A percentile compares a stretch with the other conserved stretches of the same genome.
phyloP scores from a whole-genome alignment of 768 basidiomycete species.

The Mycena maculata region DNA sequence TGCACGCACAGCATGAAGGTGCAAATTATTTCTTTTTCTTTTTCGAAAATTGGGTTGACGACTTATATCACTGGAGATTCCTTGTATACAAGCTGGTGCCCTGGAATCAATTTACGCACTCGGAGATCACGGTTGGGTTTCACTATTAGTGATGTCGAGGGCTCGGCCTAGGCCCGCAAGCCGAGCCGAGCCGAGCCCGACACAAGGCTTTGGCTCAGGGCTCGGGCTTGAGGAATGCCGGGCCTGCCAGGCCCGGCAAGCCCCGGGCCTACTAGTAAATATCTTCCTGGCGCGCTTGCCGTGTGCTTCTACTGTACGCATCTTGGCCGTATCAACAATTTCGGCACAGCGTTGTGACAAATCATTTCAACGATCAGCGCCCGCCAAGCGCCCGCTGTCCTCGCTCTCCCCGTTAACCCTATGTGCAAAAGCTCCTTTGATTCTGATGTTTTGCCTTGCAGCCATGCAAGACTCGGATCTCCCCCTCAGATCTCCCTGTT shows the following conservation, averaged over 20 bases:
- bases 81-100: too few relatives aligned
- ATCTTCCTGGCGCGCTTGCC: slow-evolving; percentile 1
- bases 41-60: too few relatives aligned
- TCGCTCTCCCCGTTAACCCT: not conserved
- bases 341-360: slow-evolving; percentile 3
- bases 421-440: not conserved
- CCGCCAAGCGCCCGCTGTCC: slow-evolving; percentile 9
- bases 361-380: slow-evolving; percentile 4
- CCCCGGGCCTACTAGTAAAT: slow-evolving; percentile 5
- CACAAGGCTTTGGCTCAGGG: slow-evolving; percentile 15
- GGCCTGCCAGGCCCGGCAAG: slow-evolving; percentile 8
- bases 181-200: slow-evolving; percentile 11
- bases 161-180: slow-evolving; percentile 12
- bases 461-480: slow-evolving; percentile 1
- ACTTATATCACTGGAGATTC: too few relatives aligned
- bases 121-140: too few relatives aligned
- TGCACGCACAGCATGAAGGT: not conserved
- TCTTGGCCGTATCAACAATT: not conserved
- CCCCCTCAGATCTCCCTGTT: too few relatives aligned
- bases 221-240: slow-evolving; percentile 8
- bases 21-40: too few relatives aligned
- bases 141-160: slow-evolving; percentile 10
- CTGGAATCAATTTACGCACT: too few relatives aligned
- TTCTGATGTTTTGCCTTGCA: slow-evolving; percentile 3
- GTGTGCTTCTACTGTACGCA: slow-evolving; percentile 5